These are phyloP conservation scores for Metschnikowia aberdeeniae DNA, from an alignment of 805 yeast genomes.

Conservation along the genomic window DNA sequence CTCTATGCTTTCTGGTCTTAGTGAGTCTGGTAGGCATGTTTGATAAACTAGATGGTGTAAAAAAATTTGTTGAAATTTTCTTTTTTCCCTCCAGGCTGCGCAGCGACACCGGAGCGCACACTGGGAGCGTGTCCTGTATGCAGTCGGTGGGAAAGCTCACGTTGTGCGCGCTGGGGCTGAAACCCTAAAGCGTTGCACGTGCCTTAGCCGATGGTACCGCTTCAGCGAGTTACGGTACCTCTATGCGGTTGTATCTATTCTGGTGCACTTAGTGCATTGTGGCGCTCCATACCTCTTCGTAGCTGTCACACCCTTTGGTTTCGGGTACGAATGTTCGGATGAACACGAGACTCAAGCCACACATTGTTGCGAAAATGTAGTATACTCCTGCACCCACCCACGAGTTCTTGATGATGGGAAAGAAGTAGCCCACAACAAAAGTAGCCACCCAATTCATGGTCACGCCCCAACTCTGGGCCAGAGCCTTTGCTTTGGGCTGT, in stretches of 20 bases:
- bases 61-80: slow-evolving; percentile 8
- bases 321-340: slow-evolving; percentile 59
- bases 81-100: slow-evolving; percentile 14
- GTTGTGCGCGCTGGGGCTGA: slow-evolving; percentile 6
- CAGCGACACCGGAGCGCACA: slow-evolving; percentile 8
- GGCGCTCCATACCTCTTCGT: slow-evolving; percentile 63
- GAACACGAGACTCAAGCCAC: slow-evolving; percentile 48
- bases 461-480: slow-evolving; percentile 92
- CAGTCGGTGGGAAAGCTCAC: not conserved
- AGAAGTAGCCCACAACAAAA: slow-evolving; percentile 71
- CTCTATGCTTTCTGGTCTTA: slow-evolving; percentile 99
- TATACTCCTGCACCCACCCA: slow-evolving; percentile 76
- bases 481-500: slow-evolving; percentile 69
- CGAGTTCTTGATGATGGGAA: slow-evolving; percentile 64
- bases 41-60: slow-evolving; percentile 15
- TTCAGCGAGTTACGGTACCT: not conserved
- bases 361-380: slow-evolving; percentile 60
- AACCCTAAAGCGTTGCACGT: slow-evolving; percentile 16
- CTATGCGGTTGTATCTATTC: not conserved
- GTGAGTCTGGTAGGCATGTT: slow-evolving; percentile 98
- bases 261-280: too few species aligned
- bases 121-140: not conserved
- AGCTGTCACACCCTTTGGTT: slow-evolving; percentile 61
- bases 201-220: not conserved
- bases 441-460: slow-evolving; percentile 90